A percentile compares a stretch with the other conserved stretches of the same genome.
Evolutionary conservation across 805 yeast genomes (phyloP).

Genomic region (Yarrowia sp.): DNA sequence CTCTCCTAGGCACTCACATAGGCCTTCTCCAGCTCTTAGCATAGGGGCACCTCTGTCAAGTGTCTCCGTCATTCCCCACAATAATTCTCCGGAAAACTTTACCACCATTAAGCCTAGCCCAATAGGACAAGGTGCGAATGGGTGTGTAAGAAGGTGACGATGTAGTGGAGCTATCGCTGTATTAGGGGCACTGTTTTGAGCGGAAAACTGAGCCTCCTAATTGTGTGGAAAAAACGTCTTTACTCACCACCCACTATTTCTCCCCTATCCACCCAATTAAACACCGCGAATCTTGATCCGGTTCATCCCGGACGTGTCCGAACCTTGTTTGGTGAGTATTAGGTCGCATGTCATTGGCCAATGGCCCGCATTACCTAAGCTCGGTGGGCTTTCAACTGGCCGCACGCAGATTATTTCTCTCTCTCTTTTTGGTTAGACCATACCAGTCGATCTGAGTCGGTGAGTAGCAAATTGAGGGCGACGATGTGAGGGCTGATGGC

Average conservation of each 20-base stretch:
- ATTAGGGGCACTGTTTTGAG: neutral
- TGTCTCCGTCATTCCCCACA: slow-evolving; percentile 33
- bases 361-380: slow-evolving; percentile 39
- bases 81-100: slow-evolving; percentile 36
- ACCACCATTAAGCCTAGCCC: slow-evolving; percentile 12
- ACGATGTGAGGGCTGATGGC: no score
- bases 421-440: slow-evolving; percentile 39
- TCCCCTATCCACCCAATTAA: slow-evolving; percentile 7
- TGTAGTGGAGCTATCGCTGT: no score
- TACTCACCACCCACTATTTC: no score
- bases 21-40: neutral
- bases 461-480: slow-evolving; percentile 20
- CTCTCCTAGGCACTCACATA: no score
- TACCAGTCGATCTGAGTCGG: slow-evolving; percentile 39
- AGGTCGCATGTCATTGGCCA: slow-evolving; percentile 38
- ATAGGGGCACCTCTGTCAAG: slow-evolving; percentile 44
- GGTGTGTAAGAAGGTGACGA: neutral
- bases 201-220: slow-evolving; percentile 2
- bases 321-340: slow-evolving; percentile 36
- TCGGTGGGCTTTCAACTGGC: slow-evolving; percentile 37
- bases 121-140: slow-evolving; percentile 24
- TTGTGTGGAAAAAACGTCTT: no score
- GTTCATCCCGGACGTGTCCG: slow-evolving; percentile 36
- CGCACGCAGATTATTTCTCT: slow-evolving; percentile 37
- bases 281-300: slow-evolving; percentile 35